Base-by-base conservation (phyloP, 225 moss, liverwort and hornwort genomes). In the Lunularia cruciata region DNA sequence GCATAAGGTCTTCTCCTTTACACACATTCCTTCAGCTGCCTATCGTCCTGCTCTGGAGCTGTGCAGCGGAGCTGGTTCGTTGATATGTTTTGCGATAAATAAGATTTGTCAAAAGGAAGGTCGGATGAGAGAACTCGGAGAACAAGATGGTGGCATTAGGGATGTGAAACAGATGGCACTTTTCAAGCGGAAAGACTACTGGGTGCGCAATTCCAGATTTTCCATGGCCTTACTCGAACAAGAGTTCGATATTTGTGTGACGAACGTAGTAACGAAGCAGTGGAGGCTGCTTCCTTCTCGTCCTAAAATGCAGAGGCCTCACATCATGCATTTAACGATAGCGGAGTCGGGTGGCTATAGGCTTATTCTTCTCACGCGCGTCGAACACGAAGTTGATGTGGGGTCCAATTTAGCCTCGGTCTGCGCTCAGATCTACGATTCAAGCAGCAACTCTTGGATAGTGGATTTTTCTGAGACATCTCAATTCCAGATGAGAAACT, bases 201-300 rank as follows among this genome's bases (percentile, higher is more conserved):
- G 49, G n/a, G 36, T 25, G 0, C 48, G 71, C 45, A 22, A 60
- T 26, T 36, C 35, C 31, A 18, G 25, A 71, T 59, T 49, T 13
- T 71, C 60, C 60, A 60, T 36, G 59, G 59, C 49, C 34, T 47
- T 71, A 33, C 37, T 46, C 6, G 36, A 60, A 47, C 60, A 59
- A 51, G 60, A 47, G 10, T 71, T 71, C 35, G 71, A 71, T 36
- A 49, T 71, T 13, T 72, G 39, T 7, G 72, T 63, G 40, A 72
- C 62, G 30, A 72, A 72, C 20, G 72, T 63, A 3, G 48, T 72
- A 38, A 72, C 72, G 37, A 62, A 38, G 36, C 18, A 37, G 14
- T 61, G 49, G 62, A 72, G 27, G 60, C 30, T 13, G 39, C 40
- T 72, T 37, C 61, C 72, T 8, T 52, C 37, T 52, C 72, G 72